Base-by-base conservation (phyloP, 2,329 filamentous ascomycete genomes). In the Aureobasidium subglaciale region DNA sequence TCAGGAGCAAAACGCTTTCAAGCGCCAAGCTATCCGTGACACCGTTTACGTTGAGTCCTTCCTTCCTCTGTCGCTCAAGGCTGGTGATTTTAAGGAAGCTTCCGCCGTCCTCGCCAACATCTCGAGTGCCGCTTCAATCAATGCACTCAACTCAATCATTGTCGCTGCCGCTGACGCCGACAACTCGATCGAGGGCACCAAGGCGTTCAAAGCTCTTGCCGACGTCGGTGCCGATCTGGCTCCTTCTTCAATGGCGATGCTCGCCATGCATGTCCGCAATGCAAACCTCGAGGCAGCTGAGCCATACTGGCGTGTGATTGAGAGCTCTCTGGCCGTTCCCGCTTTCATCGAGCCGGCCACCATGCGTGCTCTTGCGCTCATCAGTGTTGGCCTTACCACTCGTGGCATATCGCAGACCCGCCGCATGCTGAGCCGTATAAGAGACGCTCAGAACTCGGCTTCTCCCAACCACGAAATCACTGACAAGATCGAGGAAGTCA, bases 361-460 rank as follows among this genome's bases (percentile, higher is more conserved):
- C 56, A 96, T 96, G 90, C 96, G 92, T 65, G 84, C 88, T 13
- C 83, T 95, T 56, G 89, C 90, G 45, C 78, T 97, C 70, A 87
- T 97, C 67, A 87, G 88, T 54, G 89, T 88, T 60, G 90, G 90
- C 38, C 85, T 90, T 65, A 81, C 91, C 46, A 83, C 86, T n/a
- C 88, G 92, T 66, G 93, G 87, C 48, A 73, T 97, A 57, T 76
- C 79, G 11, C 84, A 93, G 67, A 85, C 88, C 9, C 88, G 93
- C 63, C 77, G 84, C 65, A 95, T 96, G 88, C 95, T 96, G 70
- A 78, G 85, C 66, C 85, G 87, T 59, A 90, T 96, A 63, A 85
- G 88, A 58, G 80, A 82, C 56, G 75, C 80, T 20, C 77, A 79
- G 49, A 67, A 72, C 18, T 70, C 76, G 20, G 65, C 69, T 43